Base-by-base conservation (phyloP, 2,329 filamentous ascomycete genomes). In the Hymenoscyphus albidus region DNA sequence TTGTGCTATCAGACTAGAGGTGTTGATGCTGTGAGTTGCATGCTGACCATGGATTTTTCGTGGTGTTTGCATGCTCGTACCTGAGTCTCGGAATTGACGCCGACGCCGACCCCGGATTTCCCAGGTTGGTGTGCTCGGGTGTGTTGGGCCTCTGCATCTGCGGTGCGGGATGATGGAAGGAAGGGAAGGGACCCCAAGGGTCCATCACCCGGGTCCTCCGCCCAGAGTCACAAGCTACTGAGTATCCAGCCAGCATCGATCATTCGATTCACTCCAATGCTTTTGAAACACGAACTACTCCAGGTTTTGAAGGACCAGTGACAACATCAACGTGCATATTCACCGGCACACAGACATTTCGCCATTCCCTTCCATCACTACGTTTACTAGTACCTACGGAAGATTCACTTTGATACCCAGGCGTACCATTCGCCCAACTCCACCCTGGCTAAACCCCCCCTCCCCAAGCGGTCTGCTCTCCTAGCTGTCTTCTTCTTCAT, bases 401-500 rank as follows among this genome's bases (percentile, higher is more conserved):
- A 48, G 27, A 27, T 27, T 27, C 27, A 27, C 27, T 2, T 44
- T 9, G 16, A 51, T 51, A n/a, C 12, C 54, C 18, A 3, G 54
- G 54, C 27, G 27, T 31, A 35, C 14, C 16, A 32, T 27, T 32
- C 54, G 54, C 54, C 54, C 59, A 13, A 18, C 59, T 16, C 48
- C 18, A 62, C 14, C 59, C 59, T 82, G 80, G 80, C 77, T 73
- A 60, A 48, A 40, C 71, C 63, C 60, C 62, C 55, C 65, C 62
- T 67, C 55, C 67, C 71, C 62, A 58, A 66, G 54, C 69, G 74
- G 74, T 75, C 82, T 74, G 74, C 84, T 66, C 69, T 85, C 73
- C 76, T 85, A 70, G 76, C 81, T 72, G 74, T 87, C 71, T 69
- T 87, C 70, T 76, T 89, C 73, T 82, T 90, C 76, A 73, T 85